Evolutionary conservation across 1,284 basidiomycete species (phyloP), one percentile per base, ranked within the genome.

Genomic region (Ustilago lituana): DNA sequence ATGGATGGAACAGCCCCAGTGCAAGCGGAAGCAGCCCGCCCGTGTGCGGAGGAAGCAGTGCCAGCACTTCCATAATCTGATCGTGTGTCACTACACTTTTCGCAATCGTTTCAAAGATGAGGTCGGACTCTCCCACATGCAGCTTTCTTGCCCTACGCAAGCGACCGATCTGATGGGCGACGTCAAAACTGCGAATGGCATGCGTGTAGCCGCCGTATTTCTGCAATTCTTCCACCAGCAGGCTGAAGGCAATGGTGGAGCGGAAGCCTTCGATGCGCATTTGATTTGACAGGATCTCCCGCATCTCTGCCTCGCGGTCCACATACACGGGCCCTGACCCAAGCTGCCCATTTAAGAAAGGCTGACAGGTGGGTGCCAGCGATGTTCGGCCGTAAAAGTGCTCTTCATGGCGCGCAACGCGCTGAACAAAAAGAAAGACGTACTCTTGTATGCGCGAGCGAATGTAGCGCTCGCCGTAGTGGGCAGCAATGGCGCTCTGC

Each of bases 1-100:
- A 86, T 36, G 92, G 91, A 83, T 98, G 94, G 83, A 97, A 93
- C 4, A 98, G 85, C 1, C 92, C 91, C 81, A 94, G 92, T 20
- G 90, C 90, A 23, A 98, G 84, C 11, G 93, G 91, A 23, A 91
- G 84, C 35, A 98, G 84, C 0, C 95, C 95, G 33, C 93, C 92
- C 6, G 86, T 85, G 74, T 94, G 90, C 2, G 89, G 87, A 6
- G 94, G 89, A 29, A 90, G 83, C 56, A 87, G 85, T 1, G 93
- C 87, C 19, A 97, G 84, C 11, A 97, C 85, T 87, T 98, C 93
- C 5, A 92, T 87, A 3, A 94, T 89, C 83, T 96, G 91, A 50
- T 94, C 91, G 76, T 95, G 93, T 0, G 88, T 61, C 11, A 57
- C 47, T 0, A 78, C 62, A 1, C 41, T 45, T 20, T 23, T 43